Conservation (phyloP, 1,139 yeast genomes). For the Torulaspora globosa region DNA sequence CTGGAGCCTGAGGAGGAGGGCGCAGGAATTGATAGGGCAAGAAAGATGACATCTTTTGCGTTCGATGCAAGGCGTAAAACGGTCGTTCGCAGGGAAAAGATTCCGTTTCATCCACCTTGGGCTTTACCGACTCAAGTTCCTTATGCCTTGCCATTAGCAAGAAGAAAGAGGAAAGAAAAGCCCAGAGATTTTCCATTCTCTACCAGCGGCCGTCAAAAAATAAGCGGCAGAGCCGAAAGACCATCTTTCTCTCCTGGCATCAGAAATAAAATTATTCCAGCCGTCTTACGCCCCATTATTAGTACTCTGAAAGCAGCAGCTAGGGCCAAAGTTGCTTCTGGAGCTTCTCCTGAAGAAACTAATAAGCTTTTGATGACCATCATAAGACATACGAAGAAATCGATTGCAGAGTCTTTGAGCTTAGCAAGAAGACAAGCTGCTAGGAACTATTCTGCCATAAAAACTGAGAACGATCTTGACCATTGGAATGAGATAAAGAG, state of each 20-base stretch:
- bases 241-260: constrained; percentile 14
- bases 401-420: constrained; percentile 66
- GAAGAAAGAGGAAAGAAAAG: constrained; percentile 24
- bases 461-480: constrained; percentile 17
- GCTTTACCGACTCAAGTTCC: constrained; percentile 33
- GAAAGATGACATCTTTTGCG: constrained; percentile 1
- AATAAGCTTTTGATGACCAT: constrained; percentile 31
- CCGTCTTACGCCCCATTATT: constrained; percentile 32
- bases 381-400: constrained; percentile 39
- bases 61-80: constrained; percentile 26
- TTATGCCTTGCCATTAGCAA: constrained; percentile 32
- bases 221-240: constrained; percentile 6
- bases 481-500: neutral
- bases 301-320: constrained; percentile 37
- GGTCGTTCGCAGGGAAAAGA: constrained; percentile 33
- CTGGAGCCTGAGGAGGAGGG: constrained; percentile 4
- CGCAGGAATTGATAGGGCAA: constrained; percentile 3
- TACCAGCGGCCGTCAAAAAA: constrained; percentile 6
- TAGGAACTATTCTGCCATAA: constrained; percentile 16
- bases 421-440: constrained; percentile 41
- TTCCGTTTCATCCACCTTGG: constrained; percentile 37
- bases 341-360: constrained; percentile 35
- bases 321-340: constrained; percentile 33
- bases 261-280: constrained; percentile 28
- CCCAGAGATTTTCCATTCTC: constrained; percentile 8